Base-by-base conservation (phyloP, 2,329 filamentous ascomycete species). In the Penicillium capsulatum region DNA sequence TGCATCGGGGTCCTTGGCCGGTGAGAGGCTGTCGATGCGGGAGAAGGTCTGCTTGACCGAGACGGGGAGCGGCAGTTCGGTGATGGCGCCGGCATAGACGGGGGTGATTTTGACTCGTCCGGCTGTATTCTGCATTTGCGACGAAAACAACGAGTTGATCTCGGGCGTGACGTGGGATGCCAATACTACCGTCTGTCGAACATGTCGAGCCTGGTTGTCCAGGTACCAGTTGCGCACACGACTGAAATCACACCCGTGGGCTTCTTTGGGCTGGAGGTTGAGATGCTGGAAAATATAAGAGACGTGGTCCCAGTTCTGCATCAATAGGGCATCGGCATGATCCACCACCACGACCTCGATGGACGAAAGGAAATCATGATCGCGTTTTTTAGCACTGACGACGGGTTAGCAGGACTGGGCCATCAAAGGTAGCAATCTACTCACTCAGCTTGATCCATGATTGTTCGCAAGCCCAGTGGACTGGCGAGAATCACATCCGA, bases 221-320 rank as follows among this genome's bases (percentile, higher is more conserved):
- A 97, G 76, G 60, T 96, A 97, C 88, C 88, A 97, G 48, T 75
- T 80, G 35, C 90, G 79, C 4, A 97, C 86, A 13, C 92, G 85
- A 51, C 84, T 86, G 62, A 97, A 95, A 69, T 98, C 92, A 57
- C 88, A 94, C 50, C 86, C 90, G 64, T 96, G 90, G 1, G 87
- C 79, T 54, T 94, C 86, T 58, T 84, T 87, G 26, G 92, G 91
- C 56, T 94, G 87, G 15, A 85, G 74, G 63, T 98, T 98, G 47
- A 98, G 77, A 62, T 95, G 87, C 47, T 87, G 81, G 58, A 97
- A 90, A 54, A 96, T 85, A 61, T 86, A 86, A 63, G 94, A 86
- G 45, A 96, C 79, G 60, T 98, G 91, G 58, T 96, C 89, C 90
- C 91, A 97, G 63, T 95, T 97, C 64, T 98, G 92, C 89, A 96